Conservation (phyloP, 345 rosid species). For the Passiflora organensis region DNA sequence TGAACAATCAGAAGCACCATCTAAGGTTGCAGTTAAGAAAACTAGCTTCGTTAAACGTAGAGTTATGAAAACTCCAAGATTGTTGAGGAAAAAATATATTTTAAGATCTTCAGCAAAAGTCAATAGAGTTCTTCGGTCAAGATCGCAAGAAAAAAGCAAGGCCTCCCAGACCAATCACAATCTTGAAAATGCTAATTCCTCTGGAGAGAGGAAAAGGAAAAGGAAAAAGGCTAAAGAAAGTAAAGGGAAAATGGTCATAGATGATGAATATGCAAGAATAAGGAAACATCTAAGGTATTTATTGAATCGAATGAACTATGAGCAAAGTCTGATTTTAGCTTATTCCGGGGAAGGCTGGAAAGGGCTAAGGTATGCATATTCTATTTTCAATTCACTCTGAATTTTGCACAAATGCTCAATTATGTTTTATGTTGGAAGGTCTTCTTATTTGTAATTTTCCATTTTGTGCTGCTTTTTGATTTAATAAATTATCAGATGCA, state of each 20-base stretch:
- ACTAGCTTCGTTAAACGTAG: slow-evolving; percentile 11
- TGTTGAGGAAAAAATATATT: slow-evolving; percentile 29
- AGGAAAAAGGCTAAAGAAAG: no score
- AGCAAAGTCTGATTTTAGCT: slow-evolving; percentile 77
- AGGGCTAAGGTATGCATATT: slow-evolving; percentile 67
- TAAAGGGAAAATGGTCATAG: slow-evolving; percentile 19
- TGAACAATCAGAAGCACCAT: slow-evolving; percentile 4
- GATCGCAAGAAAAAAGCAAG: slow-evolving; percentile 33
- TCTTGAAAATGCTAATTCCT: slow-evolving; percentile 27
- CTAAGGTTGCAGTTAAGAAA: slow-evolving; percentile 10
- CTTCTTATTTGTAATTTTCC: no score
- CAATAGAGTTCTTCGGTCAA: slow-evolving; percentile 49
- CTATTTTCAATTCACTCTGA: background rate
- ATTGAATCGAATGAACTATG: slow-evolving; percentile 62
- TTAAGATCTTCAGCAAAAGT: slow-evolving; percentile 27
- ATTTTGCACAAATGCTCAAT: no score
- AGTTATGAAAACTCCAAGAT: slow-evolving; percentile 31
- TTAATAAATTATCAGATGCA: no score
- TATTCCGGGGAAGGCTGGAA: slow-evolving; percentile 99
- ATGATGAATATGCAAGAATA: slow-evolving; percentile 70
- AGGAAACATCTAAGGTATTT: slow-evolving; percentile 68
- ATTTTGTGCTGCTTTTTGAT: no score
- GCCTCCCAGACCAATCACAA: slow-evolving; percentile 31
- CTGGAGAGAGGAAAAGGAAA: slow-evolving; percentile 31
- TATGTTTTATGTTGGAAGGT: no score